Evolutionary conservation across 2,329 filamentous ascomycete genomes (phyloP).

Genomic region (Tolypocladium guangdongense): DNA sequence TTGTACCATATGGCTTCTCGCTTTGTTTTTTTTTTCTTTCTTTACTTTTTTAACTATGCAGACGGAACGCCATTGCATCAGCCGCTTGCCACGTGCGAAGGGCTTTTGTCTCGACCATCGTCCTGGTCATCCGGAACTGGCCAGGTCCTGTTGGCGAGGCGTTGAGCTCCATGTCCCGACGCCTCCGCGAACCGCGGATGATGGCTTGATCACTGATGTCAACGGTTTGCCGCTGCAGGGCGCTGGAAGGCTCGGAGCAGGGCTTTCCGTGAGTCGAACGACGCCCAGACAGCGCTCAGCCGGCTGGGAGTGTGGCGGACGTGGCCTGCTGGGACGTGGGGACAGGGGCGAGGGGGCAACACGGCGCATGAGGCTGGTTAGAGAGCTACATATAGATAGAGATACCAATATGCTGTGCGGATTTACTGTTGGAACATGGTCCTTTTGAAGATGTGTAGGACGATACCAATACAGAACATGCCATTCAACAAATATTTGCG

Average conservation of each 20-base stretch:
- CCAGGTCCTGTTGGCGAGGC: not conserved
- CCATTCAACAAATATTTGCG: not conserved
- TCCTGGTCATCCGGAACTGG: not conserved
- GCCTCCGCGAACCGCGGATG: not conserved
- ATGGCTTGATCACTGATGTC: not conserved
- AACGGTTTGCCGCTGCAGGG: not conserved
- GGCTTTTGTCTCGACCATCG: not conserved
- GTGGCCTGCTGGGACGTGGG: not conserved
- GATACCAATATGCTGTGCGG: not conserved
- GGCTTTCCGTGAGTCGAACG: not conserved
- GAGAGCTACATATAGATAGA: not conserved
- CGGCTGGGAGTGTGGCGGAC: not conserved
- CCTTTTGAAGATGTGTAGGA: not conserved
- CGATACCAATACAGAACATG: not conserved
- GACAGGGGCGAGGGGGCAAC: not conserved
- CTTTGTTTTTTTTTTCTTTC: conserved; percentile 3
- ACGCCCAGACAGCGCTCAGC: not conserved
- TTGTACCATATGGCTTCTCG: conserved; percentile 1
- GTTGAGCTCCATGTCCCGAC: not conserved
- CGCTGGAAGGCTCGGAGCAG: not conserved
- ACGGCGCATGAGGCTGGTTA: not conserved
- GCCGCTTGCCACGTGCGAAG: not conserved
- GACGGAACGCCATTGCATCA: not conserved
- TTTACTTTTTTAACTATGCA: not conserved
- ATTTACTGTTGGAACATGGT: not conserved